Conservation (phyloP, 2,329 filamentous ascomycete genomes). For the Leptographium galeiforme region DNA sequence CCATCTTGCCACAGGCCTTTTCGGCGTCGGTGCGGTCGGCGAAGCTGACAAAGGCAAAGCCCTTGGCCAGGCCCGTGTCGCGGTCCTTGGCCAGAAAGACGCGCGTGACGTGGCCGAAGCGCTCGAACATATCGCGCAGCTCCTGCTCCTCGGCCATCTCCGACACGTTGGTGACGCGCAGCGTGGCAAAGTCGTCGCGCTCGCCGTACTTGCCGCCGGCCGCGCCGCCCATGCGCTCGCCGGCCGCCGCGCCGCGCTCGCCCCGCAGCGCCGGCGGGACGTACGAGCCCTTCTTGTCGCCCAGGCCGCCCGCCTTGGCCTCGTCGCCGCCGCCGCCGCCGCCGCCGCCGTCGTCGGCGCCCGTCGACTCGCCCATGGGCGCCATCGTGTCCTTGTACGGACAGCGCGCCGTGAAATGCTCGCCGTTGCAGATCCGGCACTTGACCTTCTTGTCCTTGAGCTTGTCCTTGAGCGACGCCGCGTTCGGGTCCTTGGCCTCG, state of each 20-base stretch:
- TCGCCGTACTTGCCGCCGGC: constrained; percentile 64
- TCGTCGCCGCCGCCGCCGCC: constrained; percentile 25
- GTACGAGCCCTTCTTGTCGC: constrained; percentile 66
- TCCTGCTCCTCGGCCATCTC: constrained; percentile 96
- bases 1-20: constrained; percentile 93
- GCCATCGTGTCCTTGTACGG: constrained; percentile 99
- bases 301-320: constrained; percentile 42
- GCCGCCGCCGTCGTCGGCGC: constrained; percentile 40
- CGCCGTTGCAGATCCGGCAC: constrained; percentile 95
- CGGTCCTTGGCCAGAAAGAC: constrained; percentile 97
- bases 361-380: constrained; percentile 54
- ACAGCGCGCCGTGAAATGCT: constrained; percentile 98
- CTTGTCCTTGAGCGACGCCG: constrained; percentile 63
- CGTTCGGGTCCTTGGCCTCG: constrained; percentile 60
- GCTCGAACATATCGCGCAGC: constrained; percentile 94
- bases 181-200: constrained; percentile 88
- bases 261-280: constrained; percentile 88
- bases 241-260: constrained; percentile 48
- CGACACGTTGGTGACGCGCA: constrained; percentile 95
- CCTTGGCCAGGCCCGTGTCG: constrained; percentile 92
- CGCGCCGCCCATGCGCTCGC: constrained; percentile 48
- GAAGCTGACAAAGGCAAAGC: constrained; percentile 97
- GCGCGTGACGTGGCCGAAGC: constrained; percentile 89
- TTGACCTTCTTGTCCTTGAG: constrained; percentile 99
- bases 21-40: constrained; percentile 80